Evolutionary conservation across 305 asterid species (phyloP).

Genomic region (Lippia alba): DNA sequence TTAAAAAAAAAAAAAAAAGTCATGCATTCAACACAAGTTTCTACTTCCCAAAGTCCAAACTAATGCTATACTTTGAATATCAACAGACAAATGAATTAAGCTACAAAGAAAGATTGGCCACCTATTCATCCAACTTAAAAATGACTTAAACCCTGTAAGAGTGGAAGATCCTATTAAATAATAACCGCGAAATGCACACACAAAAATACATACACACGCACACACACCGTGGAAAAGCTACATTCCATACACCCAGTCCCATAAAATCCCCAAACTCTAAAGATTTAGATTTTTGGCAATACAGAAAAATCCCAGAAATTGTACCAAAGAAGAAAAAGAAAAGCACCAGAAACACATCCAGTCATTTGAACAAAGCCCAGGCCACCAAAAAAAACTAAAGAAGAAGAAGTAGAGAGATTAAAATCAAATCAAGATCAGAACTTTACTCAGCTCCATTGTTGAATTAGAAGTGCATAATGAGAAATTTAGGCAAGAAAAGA

Average conservation of each 20-base stretch:
- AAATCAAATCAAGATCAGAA: slow-evolving; percentile 16
- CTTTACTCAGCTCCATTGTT: slow-evolving; percentile 8
- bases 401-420: neutral
- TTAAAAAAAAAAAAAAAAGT: neutral
- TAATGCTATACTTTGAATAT: slow-evolving; percentile 2
- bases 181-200: slow-evolving; percentile 20
- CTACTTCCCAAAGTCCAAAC: slow-evolving; percentile 11
- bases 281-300: slow-evolving; percentile 4
- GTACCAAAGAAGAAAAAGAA: too few species aligned
- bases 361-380: slow-evolving; percentile 14
- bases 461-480: slow-evolving; percentile 13
- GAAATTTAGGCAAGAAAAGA: neutral
- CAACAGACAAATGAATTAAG: slow-evolving; percentile 27
- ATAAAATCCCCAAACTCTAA: slow-evolving; percentile 31
- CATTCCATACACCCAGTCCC: slow-evolving; percentile 17
- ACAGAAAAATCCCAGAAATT: slow-evolving; percentile 3
- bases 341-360: slow-evolving; percentile 13
- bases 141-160: neutral
- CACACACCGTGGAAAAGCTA: slow-evolving; percentile 9
- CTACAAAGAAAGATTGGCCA: neutral
- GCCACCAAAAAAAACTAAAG: neutral
- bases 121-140: slow-evolving; percentile 2
- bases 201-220: too few species aligned
- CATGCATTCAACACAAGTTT: slow-evolving; percentile 17
- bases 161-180: slow-evolving; percentile 1